A percentile compares a stretch with the other conserved stretches of the same genome.
These are phyloP conservation scores for Eucalyptus caleyi DNA, from an alignment of 345 rosid species.

Conservation along the genomic window DNA sequence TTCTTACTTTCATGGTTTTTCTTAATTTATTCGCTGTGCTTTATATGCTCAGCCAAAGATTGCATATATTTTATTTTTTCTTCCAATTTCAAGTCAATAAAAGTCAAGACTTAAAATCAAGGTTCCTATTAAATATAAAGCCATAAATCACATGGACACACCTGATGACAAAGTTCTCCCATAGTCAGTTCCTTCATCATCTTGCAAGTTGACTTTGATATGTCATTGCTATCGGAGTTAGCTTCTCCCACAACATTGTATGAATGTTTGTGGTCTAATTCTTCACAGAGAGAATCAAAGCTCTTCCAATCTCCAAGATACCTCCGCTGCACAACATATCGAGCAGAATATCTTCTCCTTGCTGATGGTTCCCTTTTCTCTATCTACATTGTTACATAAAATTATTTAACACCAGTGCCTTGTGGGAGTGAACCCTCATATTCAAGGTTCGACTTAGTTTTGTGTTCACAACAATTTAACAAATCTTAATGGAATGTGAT, in stretches of 20 bases:
- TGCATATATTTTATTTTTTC: not conserved
- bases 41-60: not conserved
- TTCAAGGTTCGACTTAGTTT: not conserved
- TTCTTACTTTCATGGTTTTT: not conserved
- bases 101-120: not conserved
- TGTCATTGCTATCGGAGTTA: not conserved
- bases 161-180: constrained; percentile 19
- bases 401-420: not conserved
- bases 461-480: not conserved
- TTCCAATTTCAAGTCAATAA: not conserved
- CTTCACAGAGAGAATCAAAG: constrained; percentile 19
- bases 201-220: constrained; percentile 9
- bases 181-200: not conserved
- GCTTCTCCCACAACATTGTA: constrained; percentile 6
- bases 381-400: constrained; percentile 13
- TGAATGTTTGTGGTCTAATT: constrained; percentile 3
- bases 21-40: not conserved
- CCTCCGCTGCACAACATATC: constrained; percentile 33
- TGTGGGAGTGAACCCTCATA: not conserved
- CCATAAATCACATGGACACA: not conserved
- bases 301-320: constrained; percentile 22
- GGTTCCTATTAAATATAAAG: not conserved
- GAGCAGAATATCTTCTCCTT: constrained; percentile 47
- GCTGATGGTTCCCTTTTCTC: constrained; percentile 18
- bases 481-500: not conserved